Base-by-base conservation (phyloP, 1,139 yeast genomes). In the Waltiozyma sp. region DNA sequence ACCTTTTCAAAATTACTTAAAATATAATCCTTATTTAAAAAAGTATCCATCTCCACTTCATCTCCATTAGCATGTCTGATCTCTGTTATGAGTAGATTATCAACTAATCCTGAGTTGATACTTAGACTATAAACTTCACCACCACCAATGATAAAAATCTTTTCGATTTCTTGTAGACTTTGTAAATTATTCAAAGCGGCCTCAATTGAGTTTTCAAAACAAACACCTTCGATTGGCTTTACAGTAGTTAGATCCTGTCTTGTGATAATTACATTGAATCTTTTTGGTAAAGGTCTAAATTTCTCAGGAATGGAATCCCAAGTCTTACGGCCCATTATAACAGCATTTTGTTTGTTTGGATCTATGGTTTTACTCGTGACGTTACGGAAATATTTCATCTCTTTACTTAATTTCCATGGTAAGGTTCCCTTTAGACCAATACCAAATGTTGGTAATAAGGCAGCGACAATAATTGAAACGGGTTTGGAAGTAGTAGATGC, bases 261-360 rank as follows among this genome's bases (percentile, higher is more conserved):
- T 5, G 95, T 81, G 18, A 91, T 64, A 0, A 91, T 76, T 11
- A 89, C 77, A 59, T 93, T 93, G 39, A 78, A 49, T 45, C 99
- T 70, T 42, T 71, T 75, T 2, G 82, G 80, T 40, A 91, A 69
- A 0, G 99, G 99, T 49, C 95, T 69, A 63, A 87, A 91, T 58
- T 72, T 79, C 1, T 63, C 48, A 0, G 98, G 98, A 39, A 91
- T 88, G 9, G 96, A 85, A 35, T 88, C 93, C 95, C 97, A 91
- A 1, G 98, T 91, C 57, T 80, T 83, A 45, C 96, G 72, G 6
- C 99, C 99, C 99, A 93, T 91, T 10, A 93, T 71, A 14, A 93
- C 97, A 0, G 88, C 94, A 54, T 89, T 86, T 15, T 11, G 10
- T 44, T 64, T 59, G 7, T 46, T 47, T 6, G 68, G 55, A 37